These are phyloP conservation scores for Aspergillus udagawae DNA, from an alignment of 2,329 filamentous ascomycete species.

Conservation along the genomic window DNA sequence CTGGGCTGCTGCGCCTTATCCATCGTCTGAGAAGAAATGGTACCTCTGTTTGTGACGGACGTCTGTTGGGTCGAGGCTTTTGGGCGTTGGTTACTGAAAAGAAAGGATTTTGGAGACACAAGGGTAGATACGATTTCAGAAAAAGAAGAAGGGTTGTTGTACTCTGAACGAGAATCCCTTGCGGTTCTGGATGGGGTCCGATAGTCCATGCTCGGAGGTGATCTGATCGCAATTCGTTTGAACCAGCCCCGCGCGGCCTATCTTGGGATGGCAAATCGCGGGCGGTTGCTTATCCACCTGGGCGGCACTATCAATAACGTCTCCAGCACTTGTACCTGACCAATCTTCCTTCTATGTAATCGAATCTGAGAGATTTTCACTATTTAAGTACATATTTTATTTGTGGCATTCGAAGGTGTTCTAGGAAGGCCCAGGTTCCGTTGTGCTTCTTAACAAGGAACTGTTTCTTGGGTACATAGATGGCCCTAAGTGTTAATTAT, in stretches of 20 bases:
- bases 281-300: slow-evolving; percentile 1
- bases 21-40: slow-evolving; percentile 52
- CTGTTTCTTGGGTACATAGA: not conserved
- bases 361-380: not conserved
- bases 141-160: slow-evolving; percentile 16
- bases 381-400: not conserved
- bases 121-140: slow-evolving; percentile 31
- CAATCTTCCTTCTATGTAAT: not conserved
- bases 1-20: slow-evolving; percentile 89
- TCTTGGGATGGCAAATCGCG: slow-evolving; percentile 1
- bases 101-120: slow-evolving; percentile 36
- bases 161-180: slow-evolving; percentile 19
- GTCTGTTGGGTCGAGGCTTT: slow-evolving; percentile 12
- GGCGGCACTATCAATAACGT: not conserved
- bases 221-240: not conserved
- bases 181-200: slow-evolving; percentile 7
- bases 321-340: not conserved
- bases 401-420: not conserved
- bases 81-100: slow-evolving; percentile 23
- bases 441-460: not conserved
- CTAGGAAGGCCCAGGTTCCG: not conserved
- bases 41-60: slow-evolving; percentile 10
- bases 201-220: slow-evolving; percentile 13
- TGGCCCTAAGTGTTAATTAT: not conserved
- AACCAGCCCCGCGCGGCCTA: slow-evolving; percentile 11